Conservation (phyloP, 148 eudicot species). For the Beta vulgaris region DNA sequence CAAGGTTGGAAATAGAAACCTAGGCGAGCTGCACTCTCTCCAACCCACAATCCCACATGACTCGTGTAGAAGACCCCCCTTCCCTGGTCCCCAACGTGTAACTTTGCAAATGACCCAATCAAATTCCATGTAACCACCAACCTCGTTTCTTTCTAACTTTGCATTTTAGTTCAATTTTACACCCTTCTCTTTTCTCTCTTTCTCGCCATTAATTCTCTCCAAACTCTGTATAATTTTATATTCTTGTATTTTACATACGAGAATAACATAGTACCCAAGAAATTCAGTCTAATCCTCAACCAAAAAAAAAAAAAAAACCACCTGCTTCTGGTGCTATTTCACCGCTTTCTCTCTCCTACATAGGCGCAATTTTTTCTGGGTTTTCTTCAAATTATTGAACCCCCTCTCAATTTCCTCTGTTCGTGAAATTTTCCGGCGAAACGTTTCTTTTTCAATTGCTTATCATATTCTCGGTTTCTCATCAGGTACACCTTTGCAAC, state of each 20-base stretch:
- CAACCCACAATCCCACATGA: not conserved
- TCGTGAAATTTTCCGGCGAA: not conserved
- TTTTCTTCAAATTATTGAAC: not conserved
- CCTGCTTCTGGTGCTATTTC: not conserved
- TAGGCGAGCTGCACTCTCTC: not conserved
- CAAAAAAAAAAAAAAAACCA: too few relatives aligned
- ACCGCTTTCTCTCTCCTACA: too few relatives aligned
- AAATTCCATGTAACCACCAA: not conserved
- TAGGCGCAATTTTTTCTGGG: not conserved
- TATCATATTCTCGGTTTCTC: too few relatives aligned
- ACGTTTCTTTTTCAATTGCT: too few relatives aligned
- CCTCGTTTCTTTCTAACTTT: not conserved
- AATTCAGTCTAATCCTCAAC: not conserved
- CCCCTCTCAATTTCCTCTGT: not conserved
- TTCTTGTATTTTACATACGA: too few relatives aligned
- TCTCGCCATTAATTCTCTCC: not conserved
- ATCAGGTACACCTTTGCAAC: too few relatives aligned
- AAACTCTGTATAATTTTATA: too few relatives aligned
- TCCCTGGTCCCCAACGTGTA: slow-evolving; percentile 19
- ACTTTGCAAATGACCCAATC: slow-evolving; percentile 8
- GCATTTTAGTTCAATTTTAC: not conserved
- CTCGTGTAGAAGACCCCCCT: not conserved
- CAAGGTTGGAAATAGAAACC: too few relatives aligned
- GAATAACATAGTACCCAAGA: not conserved
- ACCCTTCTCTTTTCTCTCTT: too few relatives aligned